phyloP scores from a whole-genome alignment of 208 protist genomes.

The Porcisia hertigi region DNA sequence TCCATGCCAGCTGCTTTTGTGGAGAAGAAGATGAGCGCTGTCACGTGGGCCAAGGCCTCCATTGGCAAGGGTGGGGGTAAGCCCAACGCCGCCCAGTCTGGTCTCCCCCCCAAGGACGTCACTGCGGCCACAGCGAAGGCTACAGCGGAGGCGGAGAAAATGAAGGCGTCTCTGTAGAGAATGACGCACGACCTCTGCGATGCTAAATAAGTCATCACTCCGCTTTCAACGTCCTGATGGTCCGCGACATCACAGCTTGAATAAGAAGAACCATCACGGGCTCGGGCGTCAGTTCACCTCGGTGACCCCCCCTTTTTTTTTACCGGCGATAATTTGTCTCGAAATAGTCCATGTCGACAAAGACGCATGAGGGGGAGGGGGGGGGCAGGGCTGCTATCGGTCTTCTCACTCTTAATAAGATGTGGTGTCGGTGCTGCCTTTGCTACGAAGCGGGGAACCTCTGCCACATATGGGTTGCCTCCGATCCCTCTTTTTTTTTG shows the following conservation, averaged over 20 bases:
- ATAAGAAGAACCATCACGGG: not conserved
- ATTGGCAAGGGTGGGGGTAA: conserved; percentile 92
- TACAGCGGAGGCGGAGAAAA: conserved; percentile 59
- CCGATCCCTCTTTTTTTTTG: not conserved
- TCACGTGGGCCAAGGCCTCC: conserved; percentile 81
- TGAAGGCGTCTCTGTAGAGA: conserved; percentile 48
- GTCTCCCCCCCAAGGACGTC: conserved; percentile 56
- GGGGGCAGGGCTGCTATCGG: not conserved
- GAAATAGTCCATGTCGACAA: not conserved
- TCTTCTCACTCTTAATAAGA: not conserved
- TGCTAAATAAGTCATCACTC: not conserved
- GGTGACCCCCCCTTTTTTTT: conserved; percentile 6
- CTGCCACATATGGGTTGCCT: not conserved
- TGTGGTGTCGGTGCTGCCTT: not conserved
- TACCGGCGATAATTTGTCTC: not conserved
- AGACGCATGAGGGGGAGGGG: not conserved
- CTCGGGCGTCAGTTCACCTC: not conserved
- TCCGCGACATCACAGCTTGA: not conserved
- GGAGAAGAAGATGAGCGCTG: conserved; percentile 83
- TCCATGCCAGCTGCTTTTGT: conserved; percentile 64
- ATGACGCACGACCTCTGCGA: not conserved
- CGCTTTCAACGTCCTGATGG: not conserved
- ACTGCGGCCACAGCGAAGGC: conserved; percentile 57
- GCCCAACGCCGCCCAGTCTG: conserved; percentile 86
- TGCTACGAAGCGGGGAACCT: not conserved